Conservation (phyloP, 495 filamentous ascomycete genomes). For the Hypomontagnella submonticulosa region DNA sequence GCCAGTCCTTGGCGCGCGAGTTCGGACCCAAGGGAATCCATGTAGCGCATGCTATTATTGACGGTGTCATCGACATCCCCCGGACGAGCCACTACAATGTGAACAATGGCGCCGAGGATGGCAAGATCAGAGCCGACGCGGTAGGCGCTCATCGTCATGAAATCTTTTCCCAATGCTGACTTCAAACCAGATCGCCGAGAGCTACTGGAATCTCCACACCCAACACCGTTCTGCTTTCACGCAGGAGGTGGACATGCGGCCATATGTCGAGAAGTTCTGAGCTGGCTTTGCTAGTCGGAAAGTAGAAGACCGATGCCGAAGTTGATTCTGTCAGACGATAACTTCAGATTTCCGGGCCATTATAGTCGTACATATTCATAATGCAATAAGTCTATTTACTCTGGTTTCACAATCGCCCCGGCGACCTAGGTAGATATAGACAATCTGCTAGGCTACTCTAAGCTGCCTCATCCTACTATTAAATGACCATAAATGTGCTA, state of each 20-base stretch:
- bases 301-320: neutral
- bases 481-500: no score
- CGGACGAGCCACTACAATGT: slow-evolving; percentile 69
- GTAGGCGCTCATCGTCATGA: slow-evolving; percentile 62
- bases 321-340: neutral
- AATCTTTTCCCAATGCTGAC: slow-evolving; percentile 18
- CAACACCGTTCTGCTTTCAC: slow-evolving; percentile 85
- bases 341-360: neutral
- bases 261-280: slow-evolving; percentile 79
- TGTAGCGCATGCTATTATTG: slow-evolving; percentile 85
- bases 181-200: slow-evolving; percentile 78
- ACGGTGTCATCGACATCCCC: slow-evolving; percentile 89
- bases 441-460: no score
- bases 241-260: slow-evolving; percentile 85
- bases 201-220: slow-evolving; percentile 88
- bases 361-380: neutral
- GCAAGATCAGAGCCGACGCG: slow-evolving; percentile 81
- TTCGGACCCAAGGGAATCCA: slow-evolving; percentile 92
- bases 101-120: slow-evolving; percentile 69
- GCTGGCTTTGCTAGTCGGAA: neutral
- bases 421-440: no score
- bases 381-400: neutral
- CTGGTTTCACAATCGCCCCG: neutral
- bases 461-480: no score
- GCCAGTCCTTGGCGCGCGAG: slow-evolving; percentile 83